Base-by-base conservation (phyloP, 2,329 filamentous ascomycete species). In the Aspergillus neoniger region DNA sequence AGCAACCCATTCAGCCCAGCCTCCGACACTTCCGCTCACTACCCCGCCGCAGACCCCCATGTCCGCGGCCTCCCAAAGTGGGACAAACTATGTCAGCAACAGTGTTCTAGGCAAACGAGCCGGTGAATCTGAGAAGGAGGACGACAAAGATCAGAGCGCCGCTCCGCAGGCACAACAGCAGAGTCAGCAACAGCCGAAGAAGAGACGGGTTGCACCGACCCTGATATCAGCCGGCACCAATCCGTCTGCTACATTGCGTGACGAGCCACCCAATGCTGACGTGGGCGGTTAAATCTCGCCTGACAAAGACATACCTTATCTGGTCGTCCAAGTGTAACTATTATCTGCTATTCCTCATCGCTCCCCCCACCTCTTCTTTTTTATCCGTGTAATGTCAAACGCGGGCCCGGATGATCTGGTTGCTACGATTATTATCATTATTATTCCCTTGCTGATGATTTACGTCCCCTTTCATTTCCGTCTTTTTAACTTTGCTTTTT, bases 1-100 rank as follows among this genome's bases (percentile, higher is more conserved):
- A 12, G 91, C 91, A 5, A 81, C 90, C 9, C 90, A 88, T 64
- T 91, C 90, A 5, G 71, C 74, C 6, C 77, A 78, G 55, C 74
- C 73, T 9, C 65, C 76, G n/a, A 61, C 69, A 1, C 79, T 96
- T 47, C 91, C 92, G 0, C 86, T 96, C 69, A 91, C 91, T 39
- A 97, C 94, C 7, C 94, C 95, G 2, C 95, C 94, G 0, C 90
- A 96, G 74, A 98, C 94, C 3, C 94, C 94, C 5, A 79, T 85
- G 60, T 77, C 79, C 32, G 73, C 76, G 4, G 76, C 72, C 23
- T 74, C 76, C 58, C 83, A 86, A 54, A 86, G 85, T 68, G 82
- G 85, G 5, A 80, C 82, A 48, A 84, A 80, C 65, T 80, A 80
- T n/a, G 75, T 81, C 28, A 82, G 79, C 65, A 79, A 79, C 25